Evolutionary conservation across 164 flowering plant genomes (phyloP).

Genomic region (Vitis rotundifolia): DNA sequence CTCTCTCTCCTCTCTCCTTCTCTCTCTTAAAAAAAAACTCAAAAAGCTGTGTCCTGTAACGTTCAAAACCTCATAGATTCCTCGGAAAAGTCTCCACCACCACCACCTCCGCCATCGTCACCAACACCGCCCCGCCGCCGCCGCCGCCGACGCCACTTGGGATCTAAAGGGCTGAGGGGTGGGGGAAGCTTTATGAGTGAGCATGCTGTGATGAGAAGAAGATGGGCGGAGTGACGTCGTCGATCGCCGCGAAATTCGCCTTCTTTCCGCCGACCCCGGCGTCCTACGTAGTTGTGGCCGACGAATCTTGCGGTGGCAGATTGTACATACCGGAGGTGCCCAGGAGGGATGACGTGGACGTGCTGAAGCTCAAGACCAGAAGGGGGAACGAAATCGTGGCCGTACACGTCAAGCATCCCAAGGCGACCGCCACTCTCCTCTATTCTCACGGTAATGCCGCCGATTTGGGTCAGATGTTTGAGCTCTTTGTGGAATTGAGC

Average conservation of each 20-base stretch:
- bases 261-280: conserved; percentile 89
- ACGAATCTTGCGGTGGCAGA: conserved; percentile 30
- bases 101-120: background rate
- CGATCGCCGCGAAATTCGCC: conserved; percentile 85
- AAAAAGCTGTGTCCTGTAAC: background rate
- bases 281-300: conserved; percentile 57
- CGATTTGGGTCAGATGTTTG: conserved; percentile 88
- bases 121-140: background rate
- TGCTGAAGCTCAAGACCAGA: conserved; percentile 59
- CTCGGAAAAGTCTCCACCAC: background rate
- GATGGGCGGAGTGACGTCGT: conserved; percentile 71
- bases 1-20: background rate
- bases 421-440: conserved; percentile 61
- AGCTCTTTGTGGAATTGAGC: conserved; percentile 69
- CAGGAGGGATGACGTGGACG: conserved; percentile 56
- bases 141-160: background rate
- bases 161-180: background rate
- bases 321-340: conserved; percentile 59
- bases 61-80: background rate
- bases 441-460: conserved; percentile 97
- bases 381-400: conserved; percentile 78
- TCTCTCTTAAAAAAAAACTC: background rate
- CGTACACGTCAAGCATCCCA: conserved; percentile 58
- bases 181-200: conserved; percentile 10
- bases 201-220: conserved; percentile 18